Percentiles rank a stretch among this genome's conserved stretches.
Evolutionary conservation across 2,329 filamentous ascomycete species (phyloP).

Genomic region (Diaporthe ampelina): DNA sequence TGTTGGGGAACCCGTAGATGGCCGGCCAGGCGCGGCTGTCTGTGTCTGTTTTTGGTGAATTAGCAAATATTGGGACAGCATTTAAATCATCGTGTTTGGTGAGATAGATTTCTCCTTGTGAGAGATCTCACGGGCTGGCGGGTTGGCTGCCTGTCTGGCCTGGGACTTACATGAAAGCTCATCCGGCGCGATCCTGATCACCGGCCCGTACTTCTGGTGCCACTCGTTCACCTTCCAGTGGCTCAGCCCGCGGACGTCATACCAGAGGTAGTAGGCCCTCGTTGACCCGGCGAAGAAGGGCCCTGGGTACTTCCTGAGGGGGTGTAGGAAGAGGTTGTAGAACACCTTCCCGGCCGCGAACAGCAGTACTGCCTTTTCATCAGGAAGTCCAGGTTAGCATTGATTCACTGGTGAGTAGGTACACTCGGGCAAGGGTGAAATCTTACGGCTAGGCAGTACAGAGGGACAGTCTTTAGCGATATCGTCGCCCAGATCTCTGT

Average conservation of each 20-base stretch:
- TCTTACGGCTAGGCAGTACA: slow-evolving; percentile 2
- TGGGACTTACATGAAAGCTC: slow-evolving; percentile 29
- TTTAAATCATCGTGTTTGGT: no score
- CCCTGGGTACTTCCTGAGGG: slow-evolving; percentile 43
- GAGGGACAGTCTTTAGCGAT: slow-evolving; percentile 11
- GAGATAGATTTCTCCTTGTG: not conserved
- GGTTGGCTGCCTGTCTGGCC: not conserved
- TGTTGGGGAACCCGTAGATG: slow-evolving; percentile 36
- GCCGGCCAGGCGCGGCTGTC: slow-evolving; percentile 30
- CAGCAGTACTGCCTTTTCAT: not conserved
- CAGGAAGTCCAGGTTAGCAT: not conserved
- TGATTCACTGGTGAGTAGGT: not conserved
- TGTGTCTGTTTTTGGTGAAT: not conserved
- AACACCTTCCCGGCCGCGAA: slow-evolving; percentile 25
- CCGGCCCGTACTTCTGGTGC: slow-evolving; percentile 36
- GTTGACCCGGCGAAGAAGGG: slow-evolving; percentile 43
- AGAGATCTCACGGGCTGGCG: not conserved
- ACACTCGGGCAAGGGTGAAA: not conserved
- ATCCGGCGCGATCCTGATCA: slow-evolving; percentile 35
- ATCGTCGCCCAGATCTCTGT: not conserved
- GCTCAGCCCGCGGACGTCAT: slow-evolving; percentile 31
- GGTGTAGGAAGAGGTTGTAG: slow-evolving; percentile 44
- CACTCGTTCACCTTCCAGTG: slow-evolving; percentile 37
- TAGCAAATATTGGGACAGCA: not conserved
- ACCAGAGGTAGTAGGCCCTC: slow-evolving; percentile 30